Percentiles rank a stretch among this genome's conserved stretches.
Conservation (phyloP, 805 yeast species). For the Yamadazyma nakazawae region DNA sequence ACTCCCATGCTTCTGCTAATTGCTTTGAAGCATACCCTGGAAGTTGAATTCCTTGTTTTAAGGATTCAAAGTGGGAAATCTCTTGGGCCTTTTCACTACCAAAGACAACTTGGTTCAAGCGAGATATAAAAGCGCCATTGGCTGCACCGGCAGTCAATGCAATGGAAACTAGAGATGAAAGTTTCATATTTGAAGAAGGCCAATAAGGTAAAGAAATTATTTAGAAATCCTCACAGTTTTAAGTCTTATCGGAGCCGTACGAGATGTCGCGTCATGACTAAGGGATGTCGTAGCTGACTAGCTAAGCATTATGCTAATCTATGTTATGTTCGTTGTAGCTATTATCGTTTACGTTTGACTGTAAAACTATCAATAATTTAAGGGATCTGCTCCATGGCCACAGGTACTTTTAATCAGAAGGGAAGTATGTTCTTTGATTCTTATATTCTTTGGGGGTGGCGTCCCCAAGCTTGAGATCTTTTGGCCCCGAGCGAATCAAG, state of each 20-base stretch:
- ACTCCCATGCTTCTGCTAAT: slow-evolving; percentile 17
- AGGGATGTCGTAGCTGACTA: no score
- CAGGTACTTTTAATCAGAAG: no score
- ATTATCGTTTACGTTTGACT: no score
- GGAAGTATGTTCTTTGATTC: no score
- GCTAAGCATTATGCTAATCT: no score
- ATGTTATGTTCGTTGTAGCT: no score
- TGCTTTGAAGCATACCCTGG: slow-evolving; percentile 10
- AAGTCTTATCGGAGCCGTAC: background rate
- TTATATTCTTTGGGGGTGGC: no score
- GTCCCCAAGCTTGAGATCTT: no score
- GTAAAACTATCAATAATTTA: no score
- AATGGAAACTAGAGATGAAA: background rate
- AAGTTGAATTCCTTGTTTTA: slow-evolving; percentile 6
- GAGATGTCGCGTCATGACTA: background rate
- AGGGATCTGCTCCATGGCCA: no score
- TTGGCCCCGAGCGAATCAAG: no score
- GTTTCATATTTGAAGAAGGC: background rate
- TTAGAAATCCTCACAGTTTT: background rate
- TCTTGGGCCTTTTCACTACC: background rate
- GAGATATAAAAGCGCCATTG: slow-evolving; percentile 10
- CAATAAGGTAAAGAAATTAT: background rate
- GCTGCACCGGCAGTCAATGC: slow-evolving; percentile 8
- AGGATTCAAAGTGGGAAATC: background rate
- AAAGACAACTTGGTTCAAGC: slow-evolving; percentile 8